phyloP scores from a whole-genome alignment of 1,284 basidiomycete genomes.

The Malassezia equina region DNA sequence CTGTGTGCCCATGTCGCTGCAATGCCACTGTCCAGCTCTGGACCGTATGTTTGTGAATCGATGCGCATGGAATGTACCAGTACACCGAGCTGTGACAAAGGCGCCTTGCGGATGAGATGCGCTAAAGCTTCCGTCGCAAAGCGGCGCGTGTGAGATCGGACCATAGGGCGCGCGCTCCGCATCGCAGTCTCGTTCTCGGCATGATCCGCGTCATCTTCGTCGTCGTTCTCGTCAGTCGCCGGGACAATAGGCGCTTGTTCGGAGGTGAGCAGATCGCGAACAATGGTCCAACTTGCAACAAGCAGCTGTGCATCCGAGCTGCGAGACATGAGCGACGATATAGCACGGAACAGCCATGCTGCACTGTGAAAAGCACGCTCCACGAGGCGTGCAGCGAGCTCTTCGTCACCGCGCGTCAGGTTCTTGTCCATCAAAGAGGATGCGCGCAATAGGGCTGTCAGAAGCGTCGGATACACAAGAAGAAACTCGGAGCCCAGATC shows the following conservation, averaged over 20 bases:
- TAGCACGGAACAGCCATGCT: slow-evolving; percentile 36
- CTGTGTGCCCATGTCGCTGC: slow-evolving; percentile 43
- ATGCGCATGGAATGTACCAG: slow-evolving; percentile 27
- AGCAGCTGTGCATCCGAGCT: slow-evolving; percentile 12
- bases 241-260: background rate
- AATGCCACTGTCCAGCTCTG: slow-evolving; percentile 25
- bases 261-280: background rate
- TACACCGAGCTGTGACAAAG: slow-evolving; percentile 23
- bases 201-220: slow-evolving; percentile 21
- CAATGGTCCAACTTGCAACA: slow-evolving; percentile 11
- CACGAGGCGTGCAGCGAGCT: slow-evolving; percentile 36
- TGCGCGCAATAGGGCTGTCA: slow-evolving; percentile 30
- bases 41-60: slow-evolving; percentile 19
- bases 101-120: slow-evolving; percentile 40
- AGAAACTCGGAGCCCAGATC: slow-evolving; percentile 42
- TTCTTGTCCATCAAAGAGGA: slow-evolving; percentile 33
- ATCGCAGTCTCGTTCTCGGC: background rate
- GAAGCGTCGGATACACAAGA: slow-evolving; percentile 34
- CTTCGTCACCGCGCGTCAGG: slow-evolving; percentile 36
- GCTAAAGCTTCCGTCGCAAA: slow-evolving; percentile 45
- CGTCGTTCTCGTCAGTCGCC: slow-evolving; percentile 5
- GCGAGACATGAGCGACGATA: slow-evolving; percentile 34
- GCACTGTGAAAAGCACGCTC: slow-evolving; percentile 41
- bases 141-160: slow-evolving; percentile 33
- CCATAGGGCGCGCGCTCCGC: background rate